Evolutionary conservation across 2,329 filamentous ascomycete species (phyloP).

Genomic region (Chaetomium globosum): DNA sequence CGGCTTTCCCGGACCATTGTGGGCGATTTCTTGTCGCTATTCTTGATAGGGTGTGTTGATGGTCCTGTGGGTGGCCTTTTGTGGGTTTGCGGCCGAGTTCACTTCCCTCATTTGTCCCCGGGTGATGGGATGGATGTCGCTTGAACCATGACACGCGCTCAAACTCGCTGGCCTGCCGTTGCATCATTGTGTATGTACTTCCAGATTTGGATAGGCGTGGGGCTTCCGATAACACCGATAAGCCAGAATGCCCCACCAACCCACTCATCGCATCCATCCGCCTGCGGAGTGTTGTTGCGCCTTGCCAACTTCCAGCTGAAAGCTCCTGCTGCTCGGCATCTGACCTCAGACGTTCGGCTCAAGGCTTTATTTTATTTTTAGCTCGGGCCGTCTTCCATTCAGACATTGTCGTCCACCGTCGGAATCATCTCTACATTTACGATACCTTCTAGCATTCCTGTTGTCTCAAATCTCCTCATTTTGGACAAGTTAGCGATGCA

Average conservation of each 20-base stretch:
- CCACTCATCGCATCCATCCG: not conserved
- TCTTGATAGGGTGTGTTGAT: not conserved
- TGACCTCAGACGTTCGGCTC: not conserved
- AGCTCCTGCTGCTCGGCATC: constrained; percentile 4
- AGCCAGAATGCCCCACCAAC: not conserved
- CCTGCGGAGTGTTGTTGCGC: not conserved
- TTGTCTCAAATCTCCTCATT: not conserved
- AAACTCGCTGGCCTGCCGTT: not conserved
- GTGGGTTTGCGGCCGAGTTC: not conserved
- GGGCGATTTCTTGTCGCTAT: not conserved
- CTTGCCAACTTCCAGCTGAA: not conserved
- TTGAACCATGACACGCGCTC: constrained; percentile 12
- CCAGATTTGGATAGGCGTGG: constrained; percentile 8
- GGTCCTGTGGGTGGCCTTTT: not conserved
- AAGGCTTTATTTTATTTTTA: constrained; percentile 19
- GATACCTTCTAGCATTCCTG: not conserved
- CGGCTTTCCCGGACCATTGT: constrained; percentile 34
- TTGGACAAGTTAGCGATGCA: not conserved
- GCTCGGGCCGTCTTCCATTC: not conserved
- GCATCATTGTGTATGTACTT: constrained; percentile 12
- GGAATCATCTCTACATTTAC: not conserved
- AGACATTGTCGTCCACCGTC: not conserved
- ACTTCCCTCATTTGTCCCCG: not conserved
- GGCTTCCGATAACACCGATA: constrained; percentile 16
- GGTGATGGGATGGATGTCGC: not conserved